Base-by-base conservation (phyloP, 768 basidiomycete genomes). In the Leccinellum luteum region DNA sequence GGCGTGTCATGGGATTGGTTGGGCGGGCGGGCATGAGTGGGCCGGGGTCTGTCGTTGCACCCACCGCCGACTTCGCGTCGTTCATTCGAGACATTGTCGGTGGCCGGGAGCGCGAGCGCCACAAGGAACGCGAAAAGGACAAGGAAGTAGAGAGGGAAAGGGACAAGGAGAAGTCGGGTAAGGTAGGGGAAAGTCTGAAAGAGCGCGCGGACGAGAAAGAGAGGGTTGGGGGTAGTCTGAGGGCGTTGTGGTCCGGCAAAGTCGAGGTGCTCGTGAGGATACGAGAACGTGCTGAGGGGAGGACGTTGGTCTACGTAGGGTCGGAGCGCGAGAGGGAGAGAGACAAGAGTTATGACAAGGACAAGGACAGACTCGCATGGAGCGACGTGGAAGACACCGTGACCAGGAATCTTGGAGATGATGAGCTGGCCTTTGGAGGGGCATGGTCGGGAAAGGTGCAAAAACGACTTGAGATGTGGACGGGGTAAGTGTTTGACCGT, bases 31-130 rank as follows among this genome's bases (percentile, higher is more conserved):
- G 75, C n/a, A 67, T 66, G 54, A 73, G 75, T 30, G 65, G 79
- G 6, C 75, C 78, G 2, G 78, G 74, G 4, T 70, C 73, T 50
- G 69, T 84, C n/a, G 61, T 78, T 34, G 76, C 76, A 13, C 73
- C 79, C 31, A 83, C 81, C 9, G 65, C 76, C 9, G 85, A 90
- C 62, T 65, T 91, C 43, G 76, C 72, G 6, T 68, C 66, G 12
- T 80, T 90, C 62, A 79, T 85, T 45, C 74, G 71, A 51, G 70
- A 76, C 34, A 67, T 85, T 8, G 60, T 78, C 41, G 68, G 66
- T 23, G 70, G 67, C 27, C 68, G 70, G 17, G 69, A 72, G 23
- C 69, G 69, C 15, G 69, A 63, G 14, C 67, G 64, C 10, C 67
- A 64, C 51, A 59, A 61, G 61, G 59, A 65, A 44, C 60, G 75